Conservation (phyloP, 2,329 filamentous ascomycete genomes). For the Diaporthe ilicicola region DNA sequence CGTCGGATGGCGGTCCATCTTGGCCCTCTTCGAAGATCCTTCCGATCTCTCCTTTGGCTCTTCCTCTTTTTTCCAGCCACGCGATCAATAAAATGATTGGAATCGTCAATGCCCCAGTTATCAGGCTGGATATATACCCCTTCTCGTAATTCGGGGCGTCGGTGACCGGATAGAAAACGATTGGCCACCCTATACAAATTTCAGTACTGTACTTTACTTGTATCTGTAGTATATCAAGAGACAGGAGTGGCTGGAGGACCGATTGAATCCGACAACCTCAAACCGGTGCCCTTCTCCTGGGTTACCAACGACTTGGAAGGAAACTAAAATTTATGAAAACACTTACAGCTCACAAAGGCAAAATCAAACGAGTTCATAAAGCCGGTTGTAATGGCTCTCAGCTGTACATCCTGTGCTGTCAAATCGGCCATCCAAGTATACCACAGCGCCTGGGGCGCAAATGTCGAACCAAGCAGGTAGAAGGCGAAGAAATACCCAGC, state of each 20-base stretch:
- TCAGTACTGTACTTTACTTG: background rate
- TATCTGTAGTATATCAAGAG: background rate
- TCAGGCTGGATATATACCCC: conserved; percentile 50
- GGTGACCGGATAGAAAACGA: conserved; percentile 51
- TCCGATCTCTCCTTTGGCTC: conserved; percentile 40
- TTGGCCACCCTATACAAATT: conserved; percentile 40
- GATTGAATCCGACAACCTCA: background rate
- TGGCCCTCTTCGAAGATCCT: conserved; percentile 31
- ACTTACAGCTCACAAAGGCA: conserved; percentile 48
- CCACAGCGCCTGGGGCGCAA: conserved; percentile 55
- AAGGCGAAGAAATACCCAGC: conserved; percentile 53
- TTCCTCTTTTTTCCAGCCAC: conserved; percentile 44
- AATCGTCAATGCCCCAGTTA: conserved; percentile 47
- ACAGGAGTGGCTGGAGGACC: background rate
- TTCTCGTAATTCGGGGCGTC: conserved; percentile 49
- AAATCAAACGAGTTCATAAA: conserved; percentile 55
- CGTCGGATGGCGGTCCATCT: background rate
- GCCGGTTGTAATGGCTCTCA: conserved; percentile 53
- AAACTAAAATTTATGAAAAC: no score
- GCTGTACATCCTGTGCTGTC: conserved; percentile 48
- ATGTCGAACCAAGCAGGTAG: conserved; percentile 53
- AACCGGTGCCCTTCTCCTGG: no score
- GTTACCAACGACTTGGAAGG: no score
- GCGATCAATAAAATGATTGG: conserved; percentile 48
- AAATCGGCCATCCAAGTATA: conserved; percentile 57